phyloP scores from a whole-genome alignment of 2,329 filamentous ascomycete genomes.

The Phialemonium atrogriseum region DNA sequence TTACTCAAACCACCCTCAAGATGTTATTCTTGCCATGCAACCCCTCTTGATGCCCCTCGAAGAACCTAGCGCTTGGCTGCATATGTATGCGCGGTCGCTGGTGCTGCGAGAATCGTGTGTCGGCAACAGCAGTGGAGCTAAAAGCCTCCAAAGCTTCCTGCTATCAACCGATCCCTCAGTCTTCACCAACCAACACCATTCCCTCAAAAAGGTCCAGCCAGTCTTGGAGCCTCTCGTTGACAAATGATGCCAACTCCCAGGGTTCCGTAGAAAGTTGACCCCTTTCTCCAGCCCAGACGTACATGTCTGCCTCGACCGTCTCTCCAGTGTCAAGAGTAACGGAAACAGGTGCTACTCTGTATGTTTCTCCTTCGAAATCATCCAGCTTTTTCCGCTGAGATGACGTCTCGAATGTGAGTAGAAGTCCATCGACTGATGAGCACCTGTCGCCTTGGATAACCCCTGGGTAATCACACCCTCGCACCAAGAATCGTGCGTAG shows the following conservation, averaged over 20 bases:
- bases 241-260: conserved; percentile 18
- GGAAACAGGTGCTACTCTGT: conserved; percentile 8
- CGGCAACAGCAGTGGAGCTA: too few relatives aligned
- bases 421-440: conserved; percentile 16
- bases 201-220: conserved; percentile 19
- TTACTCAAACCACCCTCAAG: too few relatives aligned
- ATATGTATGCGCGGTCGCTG: too few relatives aligned
- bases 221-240: conserved; percentile 16
- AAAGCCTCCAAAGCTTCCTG: too few relatives aligned
- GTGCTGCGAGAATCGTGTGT: too few relatives aligned
- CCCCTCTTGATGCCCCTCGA: too few relatives aligned
- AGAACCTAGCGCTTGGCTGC: too few relatives aligned
- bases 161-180: too few relatives aligned
- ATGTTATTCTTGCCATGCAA: too few relatives aligned
- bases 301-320: conserved; percentile 19
- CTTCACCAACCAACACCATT: conserved; percentile 12
- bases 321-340: conserved; percentile 8
- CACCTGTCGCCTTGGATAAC: conserved; percentile 10
- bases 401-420: conserved; percentile 13
- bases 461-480: conserved; percentile 17
- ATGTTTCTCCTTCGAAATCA: conserved; percentile 22
- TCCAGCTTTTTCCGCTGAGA: conserved; percentile 22
- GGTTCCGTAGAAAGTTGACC: conserved; percentile 9
- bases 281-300: conserved; percentile 18
- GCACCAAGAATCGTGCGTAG: conserved; percentile 12